Percentiles rank a stretch among this genome's conserved stretches.
Evolutionary conservation across 164 flowering plant species (phyloP).

Genomic region (Stephania cephalantha): DNA sequence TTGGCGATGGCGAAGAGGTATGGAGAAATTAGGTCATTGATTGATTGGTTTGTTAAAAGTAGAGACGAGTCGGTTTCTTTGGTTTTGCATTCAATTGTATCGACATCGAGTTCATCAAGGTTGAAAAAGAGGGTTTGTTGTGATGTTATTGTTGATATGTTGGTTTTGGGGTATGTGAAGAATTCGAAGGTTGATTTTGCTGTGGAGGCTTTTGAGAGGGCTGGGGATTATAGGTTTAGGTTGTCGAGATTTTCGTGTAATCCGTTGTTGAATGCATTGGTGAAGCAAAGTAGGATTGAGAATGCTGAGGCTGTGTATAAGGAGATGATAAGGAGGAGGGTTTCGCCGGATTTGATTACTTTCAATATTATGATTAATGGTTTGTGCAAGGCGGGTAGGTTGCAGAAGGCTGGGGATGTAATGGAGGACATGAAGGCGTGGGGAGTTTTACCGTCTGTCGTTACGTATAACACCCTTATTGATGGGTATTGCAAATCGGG

Average conservation of each 20-base stretch:
- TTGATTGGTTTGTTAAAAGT: conserved; percentile 11
- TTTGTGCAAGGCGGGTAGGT: conserved; percentile 22
- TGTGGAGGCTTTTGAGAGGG: conserved; percentile 23
- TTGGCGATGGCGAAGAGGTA: conserved; percentile 17
- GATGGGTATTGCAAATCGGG: conserved; percentile 31
- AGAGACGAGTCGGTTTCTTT: conserved; percentile 9
- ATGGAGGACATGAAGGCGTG: conserved; percentile 26
- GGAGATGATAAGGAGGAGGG: conserved; percentile 28
- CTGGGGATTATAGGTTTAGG: conserved; percentile 24
- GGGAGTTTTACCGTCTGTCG: conserved; percentile 20
- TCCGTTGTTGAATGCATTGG: conserved; percentile 25
- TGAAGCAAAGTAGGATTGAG: conserved; percentile 13
- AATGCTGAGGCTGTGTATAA: conserved; percentile 18
- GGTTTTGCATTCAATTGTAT: conserved; percentile 5
- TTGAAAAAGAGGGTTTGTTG: background rate
- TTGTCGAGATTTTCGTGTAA: conserved; percentile 23
- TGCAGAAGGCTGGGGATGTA: conserved; percentile 24
- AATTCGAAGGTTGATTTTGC: conserved; percentile 17
- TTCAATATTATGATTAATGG: conserved; percentile 28
- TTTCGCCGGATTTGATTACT: conserved; percentile 19
- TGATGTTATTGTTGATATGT: conserved; percentile 24
- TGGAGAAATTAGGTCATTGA: conserved; percentile 19
- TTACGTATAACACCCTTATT: conserved; percentile 25
- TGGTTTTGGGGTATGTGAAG: conserved; percentile 22
- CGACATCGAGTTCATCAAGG: conserved; percentile 9